Base-by-base conservation (phyloP, 2,329 filamentous ascomycete genomes). In the Aspergillus vadensis region DNA sequence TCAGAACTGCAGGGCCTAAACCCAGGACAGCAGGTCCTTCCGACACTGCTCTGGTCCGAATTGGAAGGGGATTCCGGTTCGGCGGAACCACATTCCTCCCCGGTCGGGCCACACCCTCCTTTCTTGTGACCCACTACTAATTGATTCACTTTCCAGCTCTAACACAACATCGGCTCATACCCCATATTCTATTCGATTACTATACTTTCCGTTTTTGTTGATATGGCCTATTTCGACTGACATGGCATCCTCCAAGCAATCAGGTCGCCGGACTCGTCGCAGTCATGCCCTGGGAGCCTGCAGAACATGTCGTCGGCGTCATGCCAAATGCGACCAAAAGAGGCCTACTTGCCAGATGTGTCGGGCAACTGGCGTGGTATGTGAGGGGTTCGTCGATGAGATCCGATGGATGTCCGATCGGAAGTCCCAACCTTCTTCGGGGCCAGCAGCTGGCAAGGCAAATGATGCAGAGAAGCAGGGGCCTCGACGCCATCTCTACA, bases 251-350 rank as follows among this genome's bases (percentile, higher is more conserved):
- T 38, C 56, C 21, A 51, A 51, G 32, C 21, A 27, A 55, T 48
- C 58, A 53, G 52, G 44, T 23, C 49, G 39, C 39, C 57, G 61
- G 17, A 14, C 63, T 58, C 71, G 70, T 44, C 67, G 71, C 61
- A 68, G 70, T 36, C 73, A 76, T 62, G 64, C 68, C 2, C 61
- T 76, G 14, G 74, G 73, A 41, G 74, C 71, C 15, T 77, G 74
- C 58, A 69, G 61, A 47, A 75, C 71, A 14, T 77, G 74, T 59
- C 70, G 74, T 27, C 69, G 70, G 19, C 71, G 73, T 32, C 73
- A 76, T 63, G 68, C 74, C 32, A 76, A 75, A 66, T 77, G 74
- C 56, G 74, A 77, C 50, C 73, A 76, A 53, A 69, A 67, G 58
- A 67, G 68, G 38, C 74, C 74, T 23, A 60, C 63, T 3, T 77